Base-by-base conservation (phyloP, 2,329 filamentous ascomycete genomes). In the Apiospora rasikravindrae region DNA sequence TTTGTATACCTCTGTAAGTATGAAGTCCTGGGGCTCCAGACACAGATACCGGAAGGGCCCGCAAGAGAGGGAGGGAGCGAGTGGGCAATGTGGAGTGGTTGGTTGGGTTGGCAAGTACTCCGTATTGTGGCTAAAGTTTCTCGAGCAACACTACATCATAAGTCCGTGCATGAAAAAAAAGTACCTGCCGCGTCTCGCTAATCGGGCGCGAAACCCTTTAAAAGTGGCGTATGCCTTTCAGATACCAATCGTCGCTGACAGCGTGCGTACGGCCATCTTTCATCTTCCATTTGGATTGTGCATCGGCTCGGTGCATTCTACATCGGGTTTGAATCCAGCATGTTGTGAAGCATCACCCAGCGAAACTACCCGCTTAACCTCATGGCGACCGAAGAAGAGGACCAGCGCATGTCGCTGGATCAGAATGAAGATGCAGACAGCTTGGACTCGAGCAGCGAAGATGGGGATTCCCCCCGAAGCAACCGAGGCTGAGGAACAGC, bases 371-470 rank as follows among this genome's bases (percentile, higher is more conserved):
- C 33, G 57, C 57, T 40, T 10, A 40, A n/a, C 57, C 57, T 64
- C 57, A 71, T 83, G 76, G 76, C n/a, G 47, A 49, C 44, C 37
- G 44, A 40, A 37, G 45, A 51, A 37, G 51, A 33, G 49, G 24
- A 61, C 40, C 29, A 66, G 40, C 49, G 53, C 33, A 70, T 57
- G 47, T 42, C 24, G 51, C 24, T 57, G 26, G 69, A 70, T 22
- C 33, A 70, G 40, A 47, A 29, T n/a, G 66, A 68, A 19, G 66
- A 68, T 68, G 66, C n/a, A 47, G 44, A 68, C 66, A 68, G 66
- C 40, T 44, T n/a, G 13, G 82, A 82, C 69, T 75, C 77, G 6
- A 80, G 80, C 71, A 84, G 79, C 75, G 83, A 80, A 70, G 78
- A 76, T 71, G 83, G 80, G 71, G 78, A 76, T 71, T 81, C 78